These are phyloP conservation scores for Salvia splendens DNA, from an alignment of 257 asterid genomes.

Conservation along the genomic window DNA sequence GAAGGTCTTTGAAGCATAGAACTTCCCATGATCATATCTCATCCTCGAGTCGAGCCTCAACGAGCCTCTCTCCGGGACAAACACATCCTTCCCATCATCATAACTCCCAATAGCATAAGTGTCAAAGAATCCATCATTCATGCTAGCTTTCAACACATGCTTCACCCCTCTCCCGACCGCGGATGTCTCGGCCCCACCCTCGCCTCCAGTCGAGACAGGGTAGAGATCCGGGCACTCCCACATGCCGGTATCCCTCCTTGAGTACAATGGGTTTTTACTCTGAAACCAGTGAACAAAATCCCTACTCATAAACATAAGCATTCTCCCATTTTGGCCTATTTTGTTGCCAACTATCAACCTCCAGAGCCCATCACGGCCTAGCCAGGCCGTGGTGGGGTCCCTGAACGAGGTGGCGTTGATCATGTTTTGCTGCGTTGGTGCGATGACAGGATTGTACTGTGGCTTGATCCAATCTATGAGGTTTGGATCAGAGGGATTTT, in stretches of 20 bases:
- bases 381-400: constrained; percentile 52
- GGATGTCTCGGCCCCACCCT: constrained; percentile 30
- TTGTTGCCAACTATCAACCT: constrained; percentile 33
- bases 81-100: constrained; percentile 27
- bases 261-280: constrained; percentile 23
- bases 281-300: constrained; percentile 35
- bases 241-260: constrained; percentile 31
- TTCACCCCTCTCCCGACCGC: constrained; percentile 26
- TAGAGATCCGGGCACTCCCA: constrained; percentile 36
- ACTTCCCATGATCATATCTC: constrained; percentile 38
- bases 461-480: constrained; percentile 48
- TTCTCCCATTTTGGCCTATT: constrained; percentile 10
- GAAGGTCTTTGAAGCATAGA: constrained; percentile 37
- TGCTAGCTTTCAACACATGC: constrained; percentile 35
- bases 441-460: constrained; percentile 33
- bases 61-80: constrained; percentile 28
- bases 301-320: constrained; percentile 30
- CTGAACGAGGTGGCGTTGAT: constrained; percentile 33
- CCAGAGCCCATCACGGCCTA: constrained; percentile 35
- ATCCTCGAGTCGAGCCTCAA: constrained; percentile 13
- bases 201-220: constrained; percentile 23
- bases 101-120: constrained; percentile 34
- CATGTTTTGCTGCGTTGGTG: constrained; percentile 28
- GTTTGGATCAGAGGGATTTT: constrained; percentile 42
- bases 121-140: constrained; percentile 15